These are phyloP conservation scores for Colletotrichum tropicicola DNA, from an alignment of 2,329 filamentous ascomycete genomes.

Conservation along the genomic window DNA sequence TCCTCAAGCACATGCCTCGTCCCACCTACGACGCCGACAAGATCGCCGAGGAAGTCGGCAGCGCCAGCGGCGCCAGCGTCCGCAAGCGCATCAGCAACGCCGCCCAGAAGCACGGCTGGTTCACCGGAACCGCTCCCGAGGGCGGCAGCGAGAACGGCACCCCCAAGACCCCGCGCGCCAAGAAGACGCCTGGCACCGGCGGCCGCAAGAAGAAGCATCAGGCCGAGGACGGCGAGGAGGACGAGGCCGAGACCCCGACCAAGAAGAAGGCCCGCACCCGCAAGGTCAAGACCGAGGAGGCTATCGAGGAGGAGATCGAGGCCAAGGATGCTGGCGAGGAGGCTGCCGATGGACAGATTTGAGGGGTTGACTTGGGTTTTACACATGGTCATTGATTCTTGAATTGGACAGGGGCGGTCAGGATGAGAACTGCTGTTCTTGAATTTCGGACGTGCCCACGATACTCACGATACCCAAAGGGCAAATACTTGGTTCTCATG, in stretches of 20 bases:
- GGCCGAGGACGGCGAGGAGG: background rate
- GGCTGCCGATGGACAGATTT: background rate
- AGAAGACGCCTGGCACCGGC: background rate
- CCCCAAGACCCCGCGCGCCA: background rate
- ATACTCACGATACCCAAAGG: background rate
- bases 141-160: background rate
- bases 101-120: constrained; percentile 9
- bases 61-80: constrained; percentile 9
- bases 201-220: constrained; percentile 21
- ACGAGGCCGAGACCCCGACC: background rate
- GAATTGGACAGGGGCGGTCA: background rate
- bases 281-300: background rate
- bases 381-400: background rate
- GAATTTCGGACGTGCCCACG: background rate
- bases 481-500: background rate
- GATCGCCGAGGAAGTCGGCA: constrained; percentile 4
- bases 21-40: background rate
- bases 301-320: background rate
- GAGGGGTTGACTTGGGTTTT: background rate
- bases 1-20: background rate
- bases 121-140: background rate
- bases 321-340: background rate
- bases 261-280: constrained; percentile 19
- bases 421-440: background rate
- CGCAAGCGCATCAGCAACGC: constrained; percentile 7